Conservation (phyloP, 2,329 filamentous ascomycete species). For the Neoarthrinium moseri region DNA sequence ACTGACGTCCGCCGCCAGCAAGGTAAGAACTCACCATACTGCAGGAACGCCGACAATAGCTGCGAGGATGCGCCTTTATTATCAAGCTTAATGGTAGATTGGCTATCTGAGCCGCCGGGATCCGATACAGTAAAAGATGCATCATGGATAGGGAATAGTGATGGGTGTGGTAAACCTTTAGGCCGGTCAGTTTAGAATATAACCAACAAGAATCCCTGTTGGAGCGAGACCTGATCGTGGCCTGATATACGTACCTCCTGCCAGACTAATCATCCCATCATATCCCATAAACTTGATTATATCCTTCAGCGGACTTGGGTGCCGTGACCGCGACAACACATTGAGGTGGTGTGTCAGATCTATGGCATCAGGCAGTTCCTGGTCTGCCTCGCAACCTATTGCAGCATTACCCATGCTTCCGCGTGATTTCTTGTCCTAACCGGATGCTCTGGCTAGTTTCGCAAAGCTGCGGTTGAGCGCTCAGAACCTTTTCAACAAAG, state of each 20-base stretch:
- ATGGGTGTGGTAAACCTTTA: conserved; percentile 4
- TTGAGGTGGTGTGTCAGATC: conserved; percentile 31
- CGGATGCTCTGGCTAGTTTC: not conserved
- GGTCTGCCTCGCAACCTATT: not conserved
- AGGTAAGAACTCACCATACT: not conserved
- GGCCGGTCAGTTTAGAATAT: too few species aligned
- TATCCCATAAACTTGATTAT: conserved; percentile 31
- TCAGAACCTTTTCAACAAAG: too few species aligned
- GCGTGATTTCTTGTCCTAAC: not conserved
- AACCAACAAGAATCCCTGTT: not conserved
- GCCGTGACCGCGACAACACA: conserved; percentile 23
- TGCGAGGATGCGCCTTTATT: not conserved
- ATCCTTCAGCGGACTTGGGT: conserved; percentile 30
- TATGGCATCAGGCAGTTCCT: conserved; percentile 4
- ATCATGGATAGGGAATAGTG: conserved; percentile 6
- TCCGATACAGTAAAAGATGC: conserved; percentile 1
- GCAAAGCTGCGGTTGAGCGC: too few species aligned
- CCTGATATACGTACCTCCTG: conserved; percentile 24
- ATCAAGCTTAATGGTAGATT: conserved; percentile 15
- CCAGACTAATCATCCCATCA: conserved; percentile 32
- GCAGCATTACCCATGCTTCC: not conserved
- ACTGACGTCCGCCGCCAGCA: conserved; percentile 12
- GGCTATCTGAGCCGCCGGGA: not conserved
- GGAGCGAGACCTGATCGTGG: conserved; percentile 8
- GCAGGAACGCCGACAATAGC: not conserved